Conservation (phyloP, 768 basidiomycete species). For the Psilocybe tampanensis region DNA sequence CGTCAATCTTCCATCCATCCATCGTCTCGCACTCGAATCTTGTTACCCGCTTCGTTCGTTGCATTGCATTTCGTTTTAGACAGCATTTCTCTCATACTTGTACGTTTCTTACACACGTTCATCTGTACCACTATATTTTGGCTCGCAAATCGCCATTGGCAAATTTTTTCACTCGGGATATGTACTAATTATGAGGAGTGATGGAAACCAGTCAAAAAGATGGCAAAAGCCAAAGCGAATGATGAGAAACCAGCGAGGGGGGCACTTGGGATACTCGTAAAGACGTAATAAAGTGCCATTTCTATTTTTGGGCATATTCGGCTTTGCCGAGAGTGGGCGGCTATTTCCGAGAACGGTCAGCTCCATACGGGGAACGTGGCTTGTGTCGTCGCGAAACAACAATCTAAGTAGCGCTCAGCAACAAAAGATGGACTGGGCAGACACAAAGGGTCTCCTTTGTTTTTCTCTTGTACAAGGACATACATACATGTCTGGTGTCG, state of each 20-base stretch:
- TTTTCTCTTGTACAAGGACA: not conserved
- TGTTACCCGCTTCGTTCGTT: slow-evolving; percentile 7
- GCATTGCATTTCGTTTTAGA: slow-evolving; percentile 16
- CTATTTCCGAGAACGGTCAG: slow-evolving; percentile 51
- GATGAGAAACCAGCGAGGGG: slow-evolving; percentile 82
- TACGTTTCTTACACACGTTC: slow-evolving; percentile 11
- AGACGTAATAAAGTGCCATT: not conserved
- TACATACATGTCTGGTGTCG: not conserved
- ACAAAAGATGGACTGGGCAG: not conserved
- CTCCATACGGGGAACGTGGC: slow-evolving; percentile 88
- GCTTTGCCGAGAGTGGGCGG: not conserved
- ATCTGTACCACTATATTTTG: slow-evolving; percentile 15
- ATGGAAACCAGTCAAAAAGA: no score
- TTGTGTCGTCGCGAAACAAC: slow-evolving; percentile 40
- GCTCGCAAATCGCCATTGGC: not conserved
- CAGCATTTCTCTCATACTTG: slow-evolving; percentile 12
- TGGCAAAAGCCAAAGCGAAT: slow-evolving; percentile 66
- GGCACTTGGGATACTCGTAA: slow-evolving; percentile 72
- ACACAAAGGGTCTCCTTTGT: not conserved
- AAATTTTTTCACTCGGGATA: not conserved
- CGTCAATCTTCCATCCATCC: not conserved
- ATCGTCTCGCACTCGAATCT: slow-evolving; percentile 4
- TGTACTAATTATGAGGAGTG: not conserved
- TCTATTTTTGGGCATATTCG: not conserved
- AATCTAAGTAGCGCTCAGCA: slow-evolving; percentile 11